Conservation (phyloP, 1,284 basidiomycete species). For the Heterobasidion parviporum region DNA sequence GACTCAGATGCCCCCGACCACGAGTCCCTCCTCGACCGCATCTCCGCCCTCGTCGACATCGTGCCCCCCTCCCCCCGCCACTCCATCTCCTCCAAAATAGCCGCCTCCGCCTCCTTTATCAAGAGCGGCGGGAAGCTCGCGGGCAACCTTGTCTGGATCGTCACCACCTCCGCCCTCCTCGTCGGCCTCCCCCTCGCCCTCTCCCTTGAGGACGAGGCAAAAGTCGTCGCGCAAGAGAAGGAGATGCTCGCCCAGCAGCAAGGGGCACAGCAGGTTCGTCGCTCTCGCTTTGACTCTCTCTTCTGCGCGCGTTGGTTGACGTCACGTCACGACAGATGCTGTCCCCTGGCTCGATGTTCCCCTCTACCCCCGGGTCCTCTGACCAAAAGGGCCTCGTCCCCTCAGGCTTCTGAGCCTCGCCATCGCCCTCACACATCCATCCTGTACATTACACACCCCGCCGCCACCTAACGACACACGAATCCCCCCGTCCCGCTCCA, state of each 20-base stretch:
- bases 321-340: conserved; percentile 46
- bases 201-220: conserved; percentile 92
- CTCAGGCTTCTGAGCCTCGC: conserved; percentile 53
- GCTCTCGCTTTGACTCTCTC: conserved; percentile 3
- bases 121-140: conserved; percentile 63
- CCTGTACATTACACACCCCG: no score
- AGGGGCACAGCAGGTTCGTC: conserved; percentile 79
- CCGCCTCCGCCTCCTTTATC: conserved; percentile 53
- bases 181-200: conserved; percentile 91
- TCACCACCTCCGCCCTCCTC: conserved; percentile 89
- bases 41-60: conserved; percentile 92
- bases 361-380: conserved; percentile 28
- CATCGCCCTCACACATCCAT: no score
- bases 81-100: conserved; percentile 54
- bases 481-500: no score
- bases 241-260: conserved; percentile 92
- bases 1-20: conserved; percentile 58
- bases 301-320: conserved; percentile 11
- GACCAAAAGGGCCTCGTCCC: conserved; percentile 52
- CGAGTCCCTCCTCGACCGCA: conserved; percentile 85
- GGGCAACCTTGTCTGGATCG: conserved; percentile 90
- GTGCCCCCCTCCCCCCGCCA: conserved; percentile 87
- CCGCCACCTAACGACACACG: no score
- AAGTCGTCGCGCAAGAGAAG: conserved; percentile 91
- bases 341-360: conserved; percentile 45